phyloP scores from a whole-genome alignment of 208 protist genomes.

The Wallacemonas sp. region DNA sequence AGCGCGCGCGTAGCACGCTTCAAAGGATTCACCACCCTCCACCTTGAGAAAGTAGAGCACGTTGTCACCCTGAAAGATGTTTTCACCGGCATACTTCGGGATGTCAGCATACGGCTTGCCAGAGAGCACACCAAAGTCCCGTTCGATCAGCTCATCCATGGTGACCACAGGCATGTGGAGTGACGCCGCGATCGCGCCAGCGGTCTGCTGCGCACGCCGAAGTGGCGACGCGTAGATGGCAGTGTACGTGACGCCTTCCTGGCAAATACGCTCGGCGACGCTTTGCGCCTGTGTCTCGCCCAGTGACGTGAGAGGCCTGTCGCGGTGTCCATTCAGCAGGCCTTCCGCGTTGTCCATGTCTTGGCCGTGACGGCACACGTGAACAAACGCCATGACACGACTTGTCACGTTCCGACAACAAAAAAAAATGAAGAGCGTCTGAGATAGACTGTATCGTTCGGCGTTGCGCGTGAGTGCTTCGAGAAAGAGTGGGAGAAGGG shows the following conservation, averaged over 20 bases:
- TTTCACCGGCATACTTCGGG: constrained; percentile 53
- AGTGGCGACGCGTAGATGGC: constrained; percentile 81
- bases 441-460: no score
- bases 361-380: constrained; percentile 88
- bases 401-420: not conserved
- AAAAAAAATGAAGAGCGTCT: no score
- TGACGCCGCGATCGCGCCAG: constrained; percentile 40
- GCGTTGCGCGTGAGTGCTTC: no score
- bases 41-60: constrained; percentile 83
- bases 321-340: constrained; percentile 84
- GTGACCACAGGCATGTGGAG: constrained; percentile 43
- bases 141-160: constrained; percentile 71
- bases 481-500: no score
- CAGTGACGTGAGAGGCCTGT: constrained; percentile 71
- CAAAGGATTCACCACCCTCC: constrained; percentile 77
- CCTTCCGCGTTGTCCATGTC: constrained; percentile 82
- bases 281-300: constrained; percentile 60
- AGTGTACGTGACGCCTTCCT: constrained; percentile 37
- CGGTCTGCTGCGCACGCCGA: constrained; percentile 67
- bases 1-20: constrained; percentile 67
- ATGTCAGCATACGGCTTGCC: constrained; percentile 79
- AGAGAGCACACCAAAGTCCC: constrained; percentile 85
- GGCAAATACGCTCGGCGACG: constrained; percentile 51
- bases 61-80: constrained; percentile 74
- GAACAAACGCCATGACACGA: constrained; percentile 60